These are phyloP conservation scores for Exophiala calicioides DNA, from an alignment of 2,329 filamentous ascomycete species.

Conservation along the genomic window DNA sequence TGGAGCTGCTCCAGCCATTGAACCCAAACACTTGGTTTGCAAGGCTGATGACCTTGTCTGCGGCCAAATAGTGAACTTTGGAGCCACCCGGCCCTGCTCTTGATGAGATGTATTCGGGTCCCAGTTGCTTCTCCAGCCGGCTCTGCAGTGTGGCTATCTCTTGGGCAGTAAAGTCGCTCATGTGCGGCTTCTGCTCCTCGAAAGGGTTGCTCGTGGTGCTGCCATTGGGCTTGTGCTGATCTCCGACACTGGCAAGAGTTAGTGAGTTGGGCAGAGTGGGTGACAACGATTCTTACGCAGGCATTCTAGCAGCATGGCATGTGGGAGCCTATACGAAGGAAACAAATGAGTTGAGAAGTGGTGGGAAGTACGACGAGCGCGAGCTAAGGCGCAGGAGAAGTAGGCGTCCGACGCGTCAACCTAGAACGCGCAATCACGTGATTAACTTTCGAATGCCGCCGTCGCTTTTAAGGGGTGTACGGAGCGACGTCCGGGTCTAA, in stretches of 20 bases:
- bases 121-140: conserved; percentile 87
- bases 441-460: background rate
- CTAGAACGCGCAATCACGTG: background rate
- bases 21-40: conserved; percentile 96
- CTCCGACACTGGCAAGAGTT: conserved; percentile 26
- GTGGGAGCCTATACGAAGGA: background rate
- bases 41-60: conserved; percentile 92
- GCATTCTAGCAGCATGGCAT: conserved; percentile 6
- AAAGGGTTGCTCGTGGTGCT: conserved; percentile 69
- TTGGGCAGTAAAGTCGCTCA: conserved; percentile 81
- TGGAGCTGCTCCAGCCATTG: conserved; percentile 96
- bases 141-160: conserved; percentile 87
- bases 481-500: no score
- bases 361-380: no score
- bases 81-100: conserved; percentile 78
- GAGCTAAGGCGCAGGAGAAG: no score
- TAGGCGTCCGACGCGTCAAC: conserved; percentile 4
- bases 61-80: conserved; percentile 91
- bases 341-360: no score
- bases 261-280: background rate
- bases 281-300: conserved; percentile 2
- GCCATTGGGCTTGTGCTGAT: conserved; percentile 32
- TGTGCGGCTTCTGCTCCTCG: conserved; percentile 65
- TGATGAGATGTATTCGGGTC: conserved; percentile 92
- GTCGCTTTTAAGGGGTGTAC: no score